Evolutionary conservation across 1,284 basidiomycete species (phyloP).

Genomic region (Crucibulum cyathiforme): DNA sequence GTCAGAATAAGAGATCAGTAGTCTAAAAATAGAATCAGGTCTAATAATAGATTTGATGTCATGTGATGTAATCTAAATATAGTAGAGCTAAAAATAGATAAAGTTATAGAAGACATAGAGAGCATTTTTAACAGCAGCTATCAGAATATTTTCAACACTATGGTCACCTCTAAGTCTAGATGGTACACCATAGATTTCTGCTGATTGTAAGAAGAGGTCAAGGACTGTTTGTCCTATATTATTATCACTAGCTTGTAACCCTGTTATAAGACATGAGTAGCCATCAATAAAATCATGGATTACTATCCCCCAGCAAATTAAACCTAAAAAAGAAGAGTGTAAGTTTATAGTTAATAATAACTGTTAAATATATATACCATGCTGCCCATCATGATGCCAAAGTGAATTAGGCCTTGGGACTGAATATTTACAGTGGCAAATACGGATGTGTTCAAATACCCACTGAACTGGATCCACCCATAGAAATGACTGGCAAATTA

Average conservation of each 20-base stretch:
- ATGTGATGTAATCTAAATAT: too few species aligned
- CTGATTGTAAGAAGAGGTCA: conserved; percentile 26
- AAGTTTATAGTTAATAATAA: conserved; percentile 1
- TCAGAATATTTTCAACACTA: conserved; percentile 40
- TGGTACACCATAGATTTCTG: conserved; percentile 25
- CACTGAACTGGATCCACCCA: not conserved
- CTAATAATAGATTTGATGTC: too few species aligned
- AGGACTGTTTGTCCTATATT: conserved; percentile 35
- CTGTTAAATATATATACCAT: conserved; percentile 21
- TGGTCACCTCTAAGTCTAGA: conserved; percentile 36
- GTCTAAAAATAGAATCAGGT: too few species aligned
- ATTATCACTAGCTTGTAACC: conserved; percentile 30
- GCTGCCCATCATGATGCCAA: conserved; percentile 43
- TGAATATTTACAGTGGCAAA: conserved; percentile 22
- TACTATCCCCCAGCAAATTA: conserved; percentile 39
- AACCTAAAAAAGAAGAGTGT: too few species aligned
- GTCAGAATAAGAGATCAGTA: too few species aligned
- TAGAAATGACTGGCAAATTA: not conserved
- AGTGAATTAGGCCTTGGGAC: conserved; percentile 31
- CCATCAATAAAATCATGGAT: conserved; percentile 41
- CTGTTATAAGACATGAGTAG: conserved; percentile 27
- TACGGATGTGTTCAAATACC: conserved; percentile 4
- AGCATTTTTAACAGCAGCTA: too few species aligned
- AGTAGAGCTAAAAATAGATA: too few species aligned
- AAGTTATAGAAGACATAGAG: too few species aligned